Base-by-base conservation (phyloP, 306 rosid genomes). In the Quercus berberidifolia region DNA sequence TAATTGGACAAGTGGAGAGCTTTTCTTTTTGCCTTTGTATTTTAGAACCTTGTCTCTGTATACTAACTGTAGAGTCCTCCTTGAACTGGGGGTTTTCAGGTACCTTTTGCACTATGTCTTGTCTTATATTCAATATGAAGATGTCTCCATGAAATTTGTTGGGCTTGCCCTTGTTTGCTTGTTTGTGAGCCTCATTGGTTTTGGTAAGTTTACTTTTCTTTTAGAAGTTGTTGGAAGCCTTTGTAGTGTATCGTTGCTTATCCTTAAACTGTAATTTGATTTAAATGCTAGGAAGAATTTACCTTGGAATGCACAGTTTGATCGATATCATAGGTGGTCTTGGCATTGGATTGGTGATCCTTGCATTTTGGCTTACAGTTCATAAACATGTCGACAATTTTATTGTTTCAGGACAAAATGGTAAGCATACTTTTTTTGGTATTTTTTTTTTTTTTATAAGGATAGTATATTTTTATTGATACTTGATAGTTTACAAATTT, bases 261-360 rank as follows among this genome's bases (percentile, higher is more conserved):
- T 72, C 30, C 68, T 73, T 74, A 71, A 84, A 71, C 55, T 77
- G 18, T 74, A 62, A 28, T 83, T 73, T 64, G 78, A 68, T 81
- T 64, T 73, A 72, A 73, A 63, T 85, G 86, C 84, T 55, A 96
- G 98, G 96, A 81, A 96, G 99, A 91, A 86, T 96, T 74, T 93
- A 93, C 85, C 98, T 96, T 19, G 99, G 99, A 68, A 93, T 96
- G 99, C 99, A 96, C 90, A 96, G 98, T 76, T 56, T 91, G 76
- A 55, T 93, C 69, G 99, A 96, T 86, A 23, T 96, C 79, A 75
- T 91, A 46, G 87, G 86, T 72, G 99, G 99, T 49, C 88, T 90
- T 81, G 83, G 85, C 55, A 56, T 93, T 75, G 99, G 98, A 73
- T 75, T 89, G 17, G 88, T 76, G 80, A 20, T 92, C 83, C 98